Base-by-base conservation (phyloP, 805 yeast species). In the Wickerhamiella sergipiensis region DNA sequence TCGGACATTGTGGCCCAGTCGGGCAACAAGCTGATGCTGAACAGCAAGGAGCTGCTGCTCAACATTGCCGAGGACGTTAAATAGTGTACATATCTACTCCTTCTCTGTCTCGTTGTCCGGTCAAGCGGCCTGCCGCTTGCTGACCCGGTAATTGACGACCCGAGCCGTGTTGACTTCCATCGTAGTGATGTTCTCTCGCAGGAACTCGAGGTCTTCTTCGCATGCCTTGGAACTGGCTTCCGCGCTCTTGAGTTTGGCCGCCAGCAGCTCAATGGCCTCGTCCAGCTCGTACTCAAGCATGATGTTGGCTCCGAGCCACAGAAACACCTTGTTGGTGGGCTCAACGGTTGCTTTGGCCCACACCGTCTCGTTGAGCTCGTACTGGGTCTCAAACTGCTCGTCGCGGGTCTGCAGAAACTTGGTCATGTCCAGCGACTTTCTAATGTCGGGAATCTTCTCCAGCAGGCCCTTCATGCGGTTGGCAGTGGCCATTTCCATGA, bases 291-390 rank as follows among this genome's bases (percentile, higher is more conserved):
- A 92, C 64, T 92, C 97, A 62, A 92, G 73, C 97, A 92, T 90
- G 8, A 90, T 89, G 59, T 88, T 95, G 0, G 98, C 98, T 10
- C 98, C 98, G n/a, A 92, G 74, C 98, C 98, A 92, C 46, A 92
- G 71, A 56, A 80, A 80, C 1, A 92, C 97, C 26, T 75, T 76
- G 36, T 80, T 73, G 6, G 78, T 71, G 23, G 79, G 75, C 40
- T 78, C 78, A 31, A 92, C 72, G 38, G 72, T 73, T 0, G 98
- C 98, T 52, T 79, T 79, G 7, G 97, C 84, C 64, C 79, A 90
- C 42, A 92, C 73, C 0, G 98, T 90, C 62, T 92, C 97, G 66
- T 92, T 90, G 61, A 92, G 75, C 66, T 89, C 96, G 63, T 85
- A 92, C 64, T 84, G 83, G n/a, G 88, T 79, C 49, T 78, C 81